phyloP scores from a whole-genome alignment of 2,329 filamentous ascomycete species.

The Claviceps sp. region DNA sequence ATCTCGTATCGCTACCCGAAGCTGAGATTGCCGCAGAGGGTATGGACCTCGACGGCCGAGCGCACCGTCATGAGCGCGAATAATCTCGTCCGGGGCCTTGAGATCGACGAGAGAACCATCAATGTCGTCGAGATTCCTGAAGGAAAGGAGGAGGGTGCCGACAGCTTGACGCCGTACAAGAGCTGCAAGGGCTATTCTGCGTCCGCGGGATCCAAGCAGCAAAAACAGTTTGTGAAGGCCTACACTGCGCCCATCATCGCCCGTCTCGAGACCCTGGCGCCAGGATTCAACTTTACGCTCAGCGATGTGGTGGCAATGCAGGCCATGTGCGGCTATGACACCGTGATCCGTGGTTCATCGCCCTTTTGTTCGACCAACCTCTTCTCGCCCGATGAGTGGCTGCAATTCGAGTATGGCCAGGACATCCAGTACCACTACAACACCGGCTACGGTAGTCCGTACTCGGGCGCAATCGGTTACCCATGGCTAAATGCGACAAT shows the following conservation, averaged over 20 bases:
- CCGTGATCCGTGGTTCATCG: slow-evolving; percentile 47
- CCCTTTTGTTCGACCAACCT: slow-evolving; percentile 47
- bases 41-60: slow-evolving; percentile 52
- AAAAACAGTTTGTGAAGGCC: slow-evolving; percentile 31
- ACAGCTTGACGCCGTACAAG: slow-evolving; percentile 50
- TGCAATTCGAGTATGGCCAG: slow-evolving; percentile 52
- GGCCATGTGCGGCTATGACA: slow-evolving; percentile 53
- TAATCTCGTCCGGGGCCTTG: slow-evolving; percentile 43
- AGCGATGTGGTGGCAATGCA: slow-evolving; percentile 53
- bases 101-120: slow-evolving; percentile 38
- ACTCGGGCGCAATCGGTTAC: slow-evolving; percentile 45
- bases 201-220: slow-evolving; percentile 42
- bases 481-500: slow-evolving; percentile 55
- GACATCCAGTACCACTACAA: slow-evolving; percentile 54
- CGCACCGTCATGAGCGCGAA: slow-evolving; percentile 45
- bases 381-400: slow-evolving; percentile 49
- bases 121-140: slow-evolving; percentile 43
- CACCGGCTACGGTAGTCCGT: slow-evolving; percentile 46
- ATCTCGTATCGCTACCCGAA: slow-evolving; percentile 39
- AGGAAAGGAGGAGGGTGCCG: slow-evolving; percentile 41
- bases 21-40: slow-evolving; percentile 36
- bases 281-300: slow-evolving; percentile 48
- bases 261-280: slow-evolving; percentile 38
- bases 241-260: slow-evolving; percentile 50
- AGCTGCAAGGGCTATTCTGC: slow-evolving; percentile 49